Percentiles rank a stretch among this genome's conserved stretches.
Conservation (phyloP, 768 basidiomycete species). For the Russula dissimulans region DNA sequence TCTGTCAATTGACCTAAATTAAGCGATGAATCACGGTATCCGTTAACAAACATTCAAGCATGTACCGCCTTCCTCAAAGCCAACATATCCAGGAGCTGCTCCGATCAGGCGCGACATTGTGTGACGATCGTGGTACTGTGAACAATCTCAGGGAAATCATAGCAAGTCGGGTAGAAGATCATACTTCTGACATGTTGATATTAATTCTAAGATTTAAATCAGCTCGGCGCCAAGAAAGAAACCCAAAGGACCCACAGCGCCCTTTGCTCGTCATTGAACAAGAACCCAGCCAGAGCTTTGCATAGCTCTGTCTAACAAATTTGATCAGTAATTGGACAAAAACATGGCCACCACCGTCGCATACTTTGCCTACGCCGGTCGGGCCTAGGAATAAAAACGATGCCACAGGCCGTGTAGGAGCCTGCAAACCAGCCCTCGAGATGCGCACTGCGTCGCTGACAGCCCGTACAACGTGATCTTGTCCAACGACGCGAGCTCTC, state of each 20-base stretch:
- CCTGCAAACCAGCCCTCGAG: constrained; percentile 83
- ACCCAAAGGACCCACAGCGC: constrained; percentile 49
- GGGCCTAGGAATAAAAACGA: constrained; percentile 89
- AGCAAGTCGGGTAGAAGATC: background rate
- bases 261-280: constrained; percentile 83
- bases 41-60: constrained; percentile 14
- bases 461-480: constrained; percentile 78
- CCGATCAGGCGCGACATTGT: constrained; percentile 87
- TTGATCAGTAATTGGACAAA: background rate
- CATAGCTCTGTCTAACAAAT: constrained; percentile 67
- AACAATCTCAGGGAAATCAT: background rate
- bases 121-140: constrained; percentile 84
- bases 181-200: constrained; percentile 87
- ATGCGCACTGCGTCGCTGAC: constrained; percentile 89
- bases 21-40: background rate
- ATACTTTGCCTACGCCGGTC: constrained; percentile 77
- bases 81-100: constrained; percentile 86
- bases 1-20: constrained; percentile 48
- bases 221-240: background rate
- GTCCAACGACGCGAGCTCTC: constrained; percentile 71
- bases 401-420: constrained; percentile 82
- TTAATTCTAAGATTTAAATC: constrained; percentile 48
- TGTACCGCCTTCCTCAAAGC: constrained; percentile 59
- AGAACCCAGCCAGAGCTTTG: constrained; percentile 79
- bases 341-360: constrained; percentile 1